Evolutionary conservation across 768 basidiomycete genomes (phyloP).

Genomic region (Lyophyllum shimeji): DNA sequence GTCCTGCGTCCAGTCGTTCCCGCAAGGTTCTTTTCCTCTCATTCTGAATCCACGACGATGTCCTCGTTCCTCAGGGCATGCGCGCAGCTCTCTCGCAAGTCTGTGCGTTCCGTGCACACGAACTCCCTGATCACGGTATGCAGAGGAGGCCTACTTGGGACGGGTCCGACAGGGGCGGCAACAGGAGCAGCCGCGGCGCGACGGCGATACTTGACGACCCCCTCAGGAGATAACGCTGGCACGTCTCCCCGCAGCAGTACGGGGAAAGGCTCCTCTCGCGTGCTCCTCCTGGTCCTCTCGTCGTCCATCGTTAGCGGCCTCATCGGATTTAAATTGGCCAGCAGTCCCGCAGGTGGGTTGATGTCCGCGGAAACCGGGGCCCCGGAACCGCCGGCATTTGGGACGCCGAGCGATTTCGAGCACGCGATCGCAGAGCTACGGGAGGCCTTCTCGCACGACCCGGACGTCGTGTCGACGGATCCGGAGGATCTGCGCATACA

Average conservation of each 20-base stretch:
- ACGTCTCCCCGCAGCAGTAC: not conserved
- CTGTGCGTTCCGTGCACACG: not conserved
- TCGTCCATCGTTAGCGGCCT: slow-evolving; percentile 13
- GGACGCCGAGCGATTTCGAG: slow-evolving; percentile 50
- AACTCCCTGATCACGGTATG: not conserved
- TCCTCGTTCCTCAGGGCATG: slow-evolving; percentile 5
- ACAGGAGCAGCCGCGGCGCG: not conserved
- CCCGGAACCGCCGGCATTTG: slow-evolving; percentile 38
- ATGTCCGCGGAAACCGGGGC: not conserved
- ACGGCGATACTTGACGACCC: not conserved
- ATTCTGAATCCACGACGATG: slow-evolving; percentile 15
- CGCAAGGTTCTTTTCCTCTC: slow-evolving; percentile 9
- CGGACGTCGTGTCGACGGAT: slow-evolving; percentile 47
- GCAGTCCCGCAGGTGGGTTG: not conserved
- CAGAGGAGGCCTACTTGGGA: not conserved
- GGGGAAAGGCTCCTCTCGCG: not conserved
- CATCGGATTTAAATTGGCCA: slow-evolving; percentile 15
- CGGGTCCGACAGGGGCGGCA: not conserved
- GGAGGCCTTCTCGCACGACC: slow-evolving; percentile 33
- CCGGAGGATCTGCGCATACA: slow-evolving; percentile 50
- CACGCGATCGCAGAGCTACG: slow-evolving; percentile 52
- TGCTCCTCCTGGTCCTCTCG: slow-evolving; percentile 6
- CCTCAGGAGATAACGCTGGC: not conserved
- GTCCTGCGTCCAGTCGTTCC: too few species aligned
- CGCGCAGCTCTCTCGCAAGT: not conserved